phyloP scores from a whole-genome alignment of 2,329 filamentous ascomycete species.

The Coniochaeta pulveracea region DNA sequence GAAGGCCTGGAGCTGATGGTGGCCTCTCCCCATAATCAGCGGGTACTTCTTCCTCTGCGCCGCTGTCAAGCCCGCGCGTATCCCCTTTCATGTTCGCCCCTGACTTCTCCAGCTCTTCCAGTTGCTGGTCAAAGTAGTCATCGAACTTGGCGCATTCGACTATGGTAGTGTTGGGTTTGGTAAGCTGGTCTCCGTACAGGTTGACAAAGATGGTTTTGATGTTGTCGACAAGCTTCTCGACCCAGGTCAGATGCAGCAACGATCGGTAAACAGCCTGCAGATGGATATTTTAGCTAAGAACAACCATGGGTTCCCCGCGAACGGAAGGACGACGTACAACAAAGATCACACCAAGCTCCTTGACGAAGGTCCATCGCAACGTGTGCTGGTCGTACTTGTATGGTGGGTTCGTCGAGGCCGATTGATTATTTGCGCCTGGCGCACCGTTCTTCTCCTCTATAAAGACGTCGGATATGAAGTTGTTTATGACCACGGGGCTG shows the following conservation, averaged over 20 bases:
- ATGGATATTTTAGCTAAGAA: not conserved
- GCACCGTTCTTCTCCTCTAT: slow-evolving; percentile 80
- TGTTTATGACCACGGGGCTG: slow-evolving; percentile 78
- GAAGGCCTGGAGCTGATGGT: slow-evolving; percentile 27
- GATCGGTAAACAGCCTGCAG: slow-evolving; percentile 91
- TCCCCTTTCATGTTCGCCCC: slow-evolving; percentile 21
- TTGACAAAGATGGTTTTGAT: slow-evolving; percentile 86
- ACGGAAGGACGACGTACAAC: slow-evolving; percentile 48
- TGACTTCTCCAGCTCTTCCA: slow-evolving; percentile 64
- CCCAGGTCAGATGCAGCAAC: slow-evolving; percentile 88
- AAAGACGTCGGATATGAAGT: slow-evolving; percentile 91
- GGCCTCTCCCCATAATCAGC: slow-evolving; percentile 25
- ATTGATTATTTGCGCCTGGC: slow-evolving; percentile 44
- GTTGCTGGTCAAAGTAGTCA: slow-evolving; percentile 87
- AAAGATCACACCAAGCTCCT: slow-evolving; percentile 91
- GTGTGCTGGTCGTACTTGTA: slow-evolving; percentile 93
- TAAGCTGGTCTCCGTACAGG: slow-evolving; percentile 80
- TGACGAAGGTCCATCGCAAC: slow-evolving; percentile 83
- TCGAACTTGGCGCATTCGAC: slow-evolving; percentile 75
- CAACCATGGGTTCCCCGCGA: slow-evolving; percentile 7
- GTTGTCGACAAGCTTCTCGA: slow-evolving; percentile 92
- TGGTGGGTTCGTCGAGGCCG: slow-evolving; percentile 53
- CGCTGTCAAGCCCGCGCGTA: slow-evolving; percentile 10
- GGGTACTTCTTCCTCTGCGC: slow-evolving; percentile 22
- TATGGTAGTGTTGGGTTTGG: slow-evolving; percentile 65